Base-by-base conservation (phyloP, 1,284 basidiomycete species). In the Schizophyllum commune region DNA sequence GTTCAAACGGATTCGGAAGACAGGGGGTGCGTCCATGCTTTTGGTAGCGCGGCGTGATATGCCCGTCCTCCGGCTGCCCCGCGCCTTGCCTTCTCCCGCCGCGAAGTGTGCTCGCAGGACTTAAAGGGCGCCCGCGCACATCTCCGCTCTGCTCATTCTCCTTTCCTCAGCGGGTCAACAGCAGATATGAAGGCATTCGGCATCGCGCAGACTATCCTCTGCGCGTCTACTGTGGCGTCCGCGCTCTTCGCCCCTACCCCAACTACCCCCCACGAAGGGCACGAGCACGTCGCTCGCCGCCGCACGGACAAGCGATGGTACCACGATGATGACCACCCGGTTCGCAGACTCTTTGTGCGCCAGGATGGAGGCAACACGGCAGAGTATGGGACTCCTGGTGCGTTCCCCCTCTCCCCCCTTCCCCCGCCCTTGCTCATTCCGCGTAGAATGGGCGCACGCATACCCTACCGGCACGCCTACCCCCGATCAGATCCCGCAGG, bases 271-370 rank as follows among this genome's bases (percentile, higher is more conserved):
- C 65, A 57, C 71, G 78, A 64, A 56, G 66, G 9, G 65, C 72
- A 56, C 59, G 64, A 20, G 64, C 65, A 62, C 66, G 65, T 32
- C 75, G 82, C 21, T 79, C 81, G 9, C 70, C 65, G 52, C 67
- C 68, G 39, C 39, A 47, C 39, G 39, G 39, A 47, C 4, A 47
- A 47, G 39, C 39, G 39, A 6, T 91, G 89, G 88, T 83, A 80
- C 66, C 87, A 87, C 34, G 68, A 70, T 53, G 70, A 77, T 5
- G 77, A 78, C 65, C 84, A 88, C 66, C 82, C 81, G 5, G 83
- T 78, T n/a, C 75, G 85, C 68, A 63, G 66, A 39, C 76, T 90
- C 59, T 90, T 89, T 74, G 78, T 75, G 66, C 83, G 85, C 52
- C 78, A 68, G 17, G 82, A 85, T 65, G 81, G 79, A 32, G 65